A percentile compares a stretch with the other conserved stretches of the same genome.
These are phyloP conservation scores for Gonium pectorale DNA, from an alignment of 139 green algal genomes.

Conservation along the genomic window DNA sequence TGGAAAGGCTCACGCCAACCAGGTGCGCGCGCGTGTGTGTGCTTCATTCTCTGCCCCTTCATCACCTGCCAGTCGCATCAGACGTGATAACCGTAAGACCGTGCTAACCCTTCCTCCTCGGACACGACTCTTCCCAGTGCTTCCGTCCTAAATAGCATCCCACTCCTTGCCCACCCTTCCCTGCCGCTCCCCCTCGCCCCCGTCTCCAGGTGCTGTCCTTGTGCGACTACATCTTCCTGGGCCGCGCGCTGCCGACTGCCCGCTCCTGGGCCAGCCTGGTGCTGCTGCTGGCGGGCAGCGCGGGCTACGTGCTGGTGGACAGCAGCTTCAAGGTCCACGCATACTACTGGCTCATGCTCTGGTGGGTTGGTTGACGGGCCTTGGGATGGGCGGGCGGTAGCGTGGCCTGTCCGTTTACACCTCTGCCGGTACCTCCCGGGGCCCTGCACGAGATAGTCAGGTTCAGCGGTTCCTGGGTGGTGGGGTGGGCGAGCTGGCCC, in stretches of 20 bases:
- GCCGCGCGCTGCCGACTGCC: slow-evolving; percentile 64
- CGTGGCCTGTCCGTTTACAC: no score
- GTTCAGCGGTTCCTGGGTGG: no score
- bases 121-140: neutral
- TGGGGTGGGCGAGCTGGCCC: no score
- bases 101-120: no score
- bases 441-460: no score
- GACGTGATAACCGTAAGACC: no score
- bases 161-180: neutral
- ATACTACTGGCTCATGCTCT: slow-evolving; percentile 58
- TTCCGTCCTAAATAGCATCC: neutral
- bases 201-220: slow-evolving; percentile 61
- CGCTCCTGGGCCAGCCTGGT: slow-evolving; percentile 55
- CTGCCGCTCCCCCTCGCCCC: neutral
- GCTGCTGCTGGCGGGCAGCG: slow-evolving; percentile 47
- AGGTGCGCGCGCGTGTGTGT: no score
- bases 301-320: slow-evolving; percentile 57
- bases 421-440: no score
- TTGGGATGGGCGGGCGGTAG: no score
- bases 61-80: no score
- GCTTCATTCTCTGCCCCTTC: no score
- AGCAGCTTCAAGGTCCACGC: slow-evolving; percentile 48
- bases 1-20: no score
- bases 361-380: slow-evolving; percentile 45
- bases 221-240: slow-evolving; percentile 80